These are phyloP conservation scores for Pseudonitzschia multiseries DNA, from an alignment of 108 stramenopile species.

Conservation along the genomic window DNA sequence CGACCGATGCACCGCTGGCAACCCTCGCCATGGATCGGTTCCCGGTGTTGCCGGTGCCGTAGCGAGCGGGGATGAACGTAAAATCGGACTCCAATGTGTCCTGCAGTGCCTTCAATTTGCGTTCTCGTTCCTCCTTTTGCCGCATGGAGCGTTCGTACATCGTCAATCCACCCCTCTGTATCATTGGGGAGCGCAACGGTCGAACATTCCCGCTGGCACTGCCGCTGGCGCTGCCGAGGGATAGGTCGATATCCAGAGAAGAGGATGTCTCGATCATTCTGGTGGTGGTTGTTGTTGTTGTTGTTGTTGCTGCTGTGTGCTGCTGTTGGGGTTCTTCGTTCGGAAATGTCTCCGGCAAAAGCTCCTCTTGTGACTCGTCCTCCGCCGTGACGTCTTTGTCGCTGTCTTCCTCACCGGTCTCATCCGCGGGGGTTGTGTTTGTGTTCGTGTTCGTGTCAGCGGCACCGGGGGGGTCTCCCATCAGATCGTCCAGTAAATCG, in stretches of 20 bases:
- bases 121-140: constrained; percentile 31
- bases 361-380: no score
- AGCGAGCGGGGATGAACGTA: constrained; percentile 23
- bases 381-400: no score
- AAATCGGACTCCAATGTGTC: constrained; percentile 24
- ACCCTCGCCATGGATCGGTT: no score
- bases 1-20: constrained; percentile 5
- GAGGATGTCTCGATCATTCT: no score
- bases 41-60: not conserved
- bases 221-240: no score
- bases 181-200: no score
- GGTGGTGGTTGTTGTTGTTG: not conserved
- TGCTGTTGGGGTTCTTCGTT: not conserved
- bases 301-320: not conserved
- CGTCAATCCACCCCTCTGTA: constrained; percentile 25
- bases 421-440: no score
- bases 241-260: no score
- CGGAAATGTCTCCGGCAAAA: not conserved
- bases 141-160: constrained; percentile 26
- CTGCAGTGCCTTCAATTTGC: constrained; percentile 29
- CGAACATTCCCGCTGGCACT: no score
- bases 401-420: no score
- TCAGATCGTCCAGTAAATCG: not conserved
- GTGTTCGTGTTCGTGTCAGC: not conserved
- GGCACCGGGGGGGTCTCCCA: not conserved